Percentiles rank a stretch among this genome's conserved stretches.
These are phyloP conservation scores for Gamarada debralockiae DNA, from an alignment of 495 filamentous ascomycete species.

Conservation along the genomic window DNA sequence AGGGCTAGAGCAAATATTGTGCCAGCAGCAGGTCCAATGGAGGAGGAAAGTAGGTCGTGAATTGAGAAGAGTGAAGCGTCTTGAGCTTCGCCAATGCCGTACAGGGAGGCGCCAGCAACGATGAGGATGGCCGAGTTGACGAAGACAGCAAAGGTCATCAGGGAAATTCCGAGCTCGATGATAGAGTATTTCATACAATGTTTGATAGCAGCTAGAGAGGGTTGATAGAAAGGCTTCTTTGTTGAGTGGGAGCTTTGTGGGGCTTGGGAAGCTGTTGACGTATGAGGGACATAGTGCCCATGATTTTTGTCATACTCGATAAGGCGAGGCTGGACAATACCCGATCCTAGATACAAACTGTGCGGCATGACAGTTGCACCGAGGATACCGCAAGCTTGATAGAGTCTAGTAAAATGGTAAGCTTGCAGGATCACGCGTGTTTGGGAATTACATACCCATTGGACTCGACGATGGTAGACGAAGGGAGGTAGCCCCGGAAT, in stretches of 20 bases:
- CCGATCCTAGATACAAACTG: conserved; percentile 79
- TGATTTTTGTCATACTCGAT: conserved; percentile 64
- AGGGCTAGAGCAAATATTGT: conserved; percentile 75
- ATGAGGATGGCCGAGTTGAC: conserved; percentile 89
- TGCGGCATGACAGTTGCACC: conserved; percentile 94
- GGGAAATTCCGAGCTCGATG: conserved; percentile 63
- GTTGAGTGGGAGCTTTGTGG: too few relatives aligned
- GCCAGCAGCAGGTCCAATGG: conserved; percentile 46
- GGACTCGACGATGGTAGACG: conserved; percentile 61
- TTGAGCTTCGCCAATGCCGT: conserved; percentile 32
- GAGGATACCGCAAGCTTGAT: conserved; percentile 85
- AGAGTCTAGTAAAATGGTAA: conserved; percentile 53
- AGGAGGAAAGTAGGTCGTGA: conserved; percentile 8
- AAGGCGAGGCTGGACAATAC: conserved; percentile 79
- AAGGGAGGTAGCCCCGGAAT: conserved; percentile 76
- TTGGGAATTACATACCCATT: conserved; percentile 42
- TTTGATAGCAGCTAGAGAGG: conserved; percentile 70
- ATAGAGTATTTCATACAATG: conserved; percentile 77
- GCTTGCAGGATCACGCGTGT: neutral
- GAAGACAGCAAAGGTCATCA: conserved; percentile 84
- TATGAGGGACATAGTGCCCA: conserved; percentile 27
- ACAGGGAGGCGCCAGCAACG: conserved; percentile 73
- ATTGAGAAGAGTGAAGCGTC: conserved; percentile 9
- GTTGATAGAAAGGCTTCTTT: too few relatives aligned
- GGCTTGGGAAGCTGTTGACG: conserved; percentile 29